Percentiles rank a stretch among this genome's conserved stretches.
These are phyloP conservation scores for Plantago rigida DNA, from an alignment of 305 asterid species.

Conservation along the genomic window DNA sequence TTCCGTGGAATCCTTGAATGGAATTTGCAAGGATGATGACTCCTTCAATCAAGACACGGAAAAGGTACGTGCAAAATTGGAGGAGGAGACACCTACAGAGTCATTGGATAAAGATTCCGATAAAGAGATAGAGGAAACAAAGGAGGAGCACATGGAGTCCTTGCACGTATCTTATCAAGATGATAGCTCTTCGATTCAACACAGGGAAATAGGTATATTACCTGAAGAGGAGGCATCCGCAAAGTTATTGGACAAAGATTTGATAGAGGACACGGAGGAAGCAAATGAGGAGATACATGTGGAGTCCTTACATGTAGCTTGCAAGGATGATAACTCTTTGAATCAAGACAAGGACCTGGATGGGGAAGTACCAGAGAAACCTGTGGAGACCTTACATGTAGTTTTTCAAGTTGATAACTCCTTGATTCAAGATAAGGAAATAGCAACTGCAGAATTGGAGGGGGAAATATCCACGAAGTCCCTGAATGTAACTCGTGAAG, in stretches of 20 bases:
- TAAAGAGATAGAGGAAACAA: slow-evolving; percentile 11
- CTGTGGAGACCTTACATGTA: neutral
- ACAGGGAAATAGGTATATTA: neutral
- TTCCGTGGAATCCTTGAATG: slow-evolving; percentile 9
- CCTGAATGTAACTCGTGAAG: slow-evolving; percentile 25
- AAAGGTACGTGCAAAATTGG: neutral
- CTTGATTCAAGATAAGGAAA: neutral
- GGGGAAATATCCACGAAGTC: neutral
- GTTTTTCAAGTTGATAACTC: neutral
- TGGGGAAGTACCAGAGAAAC: neutral
- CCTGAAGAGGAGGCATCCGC: neutral
- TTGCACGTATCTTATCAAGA: neutral
- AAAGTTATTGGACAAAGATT: neutral
- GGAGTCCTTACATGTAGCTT: slow-evolving; percentile 3
- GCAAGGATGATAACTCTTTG: neutral
- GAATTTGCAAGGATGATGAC: slow-evolving; percentile 22
- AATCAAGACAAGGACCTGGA: slow-evolving; percentile 4
- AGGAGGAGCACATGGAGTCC: slow-evolving; percentile 4
- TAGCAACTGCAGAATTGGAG: too few species aligned
- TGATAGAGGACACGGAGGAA: neutral
- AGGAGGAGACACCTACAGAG: neutral
- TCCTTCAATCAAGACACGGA: neutral
- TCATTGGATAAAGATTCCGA: slow-evolving; percentile 4
- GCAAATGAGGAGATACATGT: neutral
- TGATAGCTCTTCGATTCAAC: neutral